phyloP scores from a whole-genome alignment of 2,329 filamentous ascomycete species.

The Curvularia sp. region DNA sequence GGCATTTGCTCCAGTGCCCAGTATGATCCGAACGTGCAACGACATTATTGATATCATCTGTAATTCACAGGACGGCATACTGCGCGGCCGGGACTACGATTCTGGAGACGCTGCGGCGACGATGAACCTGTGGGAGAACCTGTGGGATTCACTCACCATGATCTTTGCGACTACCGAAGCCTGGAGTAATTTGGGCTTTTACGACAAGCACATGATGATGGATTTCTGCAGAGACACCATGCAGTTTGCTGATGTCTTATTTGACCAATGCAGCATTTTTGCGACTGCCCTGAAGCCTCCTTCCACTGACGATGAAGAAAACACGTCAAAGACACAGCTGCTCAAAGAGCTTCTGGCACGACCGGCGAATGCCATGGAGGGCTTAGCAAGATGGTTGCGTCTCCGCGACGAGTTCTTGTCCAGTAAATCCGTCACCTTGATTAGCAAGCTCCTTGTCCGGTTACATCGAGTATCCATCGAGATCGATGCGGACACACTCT shows the following conservation, averaged over 20 bases:
- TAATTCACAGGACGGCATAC: slow-evolving; percentile 67
- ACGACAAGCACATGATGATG: slow-evolving; percentile 77
- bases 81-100: slow-evolving; percentile 66
- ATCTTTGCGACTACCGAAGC: slow-evolving; percentile 83
- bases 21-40: slow-evolving; percentile 66
- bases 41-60: slow-evolving; percentile 70
- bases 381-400: slow-evolving; percentile 85
- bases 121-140: slow-evolving; percentile 79
- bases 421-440: slow-evolving; percentile 78
- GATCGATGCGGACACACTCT: slow-evolving; percentile 66
- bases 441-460: slow-evolving; percentile 82
- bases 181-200: slow-evolving; percentile 76
- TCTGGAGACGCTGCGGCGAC: slow-evolving; percentile 70
- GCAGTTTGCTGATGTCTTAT: slow-evolving; percentile 85
- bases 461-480: slow-evolving; percentile 79
- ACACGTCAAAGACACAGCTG: slow-evolving; percentile 44
- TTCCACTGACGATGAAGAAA: slow-evolving; percentile 45
- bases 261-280: slow-evolving; percentile 85
- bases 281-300: slow-evolving; percentile 69
- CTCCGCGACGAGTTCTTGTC: slow-evolving; percentile 88
- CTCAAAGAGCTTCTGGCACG: slow-evolving; percentile 67
- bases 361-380: slow-evolving; percentile 69
- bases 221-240: slow-evolving; percentile 95
- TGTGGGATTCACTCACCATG: slow-evolving; percentile 82
- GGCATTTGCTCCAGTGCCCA: slow-evolving; percentile 66